Evolutionary conservation across 768 basidiomycete species (phyloP), one percentile per base, ranked within the genome.

Genomic region (Coprinopsis strossmayeri): DNA sequence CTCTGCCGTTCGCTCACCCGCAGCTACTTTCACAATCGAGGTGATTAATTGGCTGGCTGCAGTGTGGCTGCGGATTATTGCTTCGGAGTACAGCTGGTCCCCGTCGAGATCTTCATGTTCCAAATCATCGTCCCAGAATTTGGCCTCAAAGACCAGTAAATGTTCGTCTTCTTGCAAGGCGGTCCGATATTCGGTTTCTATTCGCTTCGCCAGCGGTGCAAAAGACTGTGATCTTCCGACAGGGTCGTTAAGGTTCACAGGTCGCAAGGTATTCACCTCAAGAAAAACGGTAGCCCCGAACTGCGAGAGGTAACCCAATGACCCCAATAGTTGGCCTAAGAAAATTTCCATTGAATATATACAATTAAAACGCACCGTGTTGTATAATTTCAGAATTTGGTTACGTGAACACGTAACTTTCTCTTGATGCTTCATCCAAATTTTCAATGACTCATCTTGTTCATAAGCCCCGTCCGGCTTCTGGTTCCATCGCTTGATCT

Each of bases 231-330:
- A 21, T 17, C 41, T 9, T 3, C 10, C 7, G n/a, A 20, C n/a
- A 27, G 43, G 27, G 3, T 28, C 27, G 5, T 20, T 27, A 3
- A 13, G 4, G 4, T 18, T 5, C 15, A 32, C 17, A 45, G 43
- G 43, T 32, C 43, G 25, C 7, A 45, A 32, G 5, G 15, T 32
- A 32, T 45, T 45, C 4, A 18, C 25, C 18, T 45, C 43, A 4
- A 32, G 15, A 45, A 45, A 15, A 18, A 45, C 43, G n/a, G 43
- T 32, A 11, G 43, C 43, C 12, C 43, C 43, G 21, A 45, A 45
- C 43, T 45, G 23, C 9, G 11, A 26, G 11, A 32, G 15, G 30
- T 7, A 7, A 15, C 15, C 15, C 7, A 42, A 10, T 42, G 41
- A 26, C 18, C 12, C 12, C 20, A 21, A 18, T 5, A 38, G 13